Base-by-base conservation (phyloP, 306 rosid genomes). In the Corylus avellana region DNA sequence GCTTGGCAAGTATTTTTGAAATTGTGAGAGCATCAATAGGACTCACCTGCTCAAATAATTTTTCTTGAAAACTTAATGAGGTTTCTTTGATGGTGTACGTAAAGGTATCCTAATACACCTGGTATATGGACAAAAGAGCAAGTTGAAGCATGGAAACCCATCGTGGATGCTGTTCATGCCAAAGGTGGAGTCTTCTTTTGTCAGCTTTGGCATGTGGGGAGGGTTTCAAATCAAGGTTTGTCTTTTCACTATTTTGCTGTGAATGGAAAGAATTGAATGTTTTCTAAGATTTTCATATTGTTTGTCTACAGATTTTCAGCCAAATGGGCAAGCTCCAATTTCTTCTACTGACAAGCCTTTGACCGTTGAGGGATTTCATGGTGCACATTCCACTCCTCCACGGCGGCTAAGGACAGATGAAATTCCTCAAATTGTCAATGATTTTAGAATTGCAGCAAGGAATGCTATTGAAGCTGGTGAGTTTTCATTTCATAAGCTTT, bases 391-490 rank as follows among this genome's bases (percentile, higher is more conserved):
- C 79, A 83, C 93, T 4, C 87, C 88, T 50, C 97, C 97, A 2
- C 83, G 88, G 84, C 69, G 83, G 14, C 75, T 88, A 27, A 83
- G 84, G 70, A 82, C 71, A 0, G 87, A 90, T 54, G 97, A 87
- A 79, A 89, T 89, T 78, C 85, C 85, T 2, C 39, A 66, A 4
- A 44, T 89, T 47, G 86, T 89, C 68, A 80, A 89, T 44, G 85
- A 89, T 72, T 91, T 82, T 73, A 85, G 87, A 73, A 80, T 70
- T 6, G 88, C 90, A 29, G 92, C 87, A 3, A 82, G 85, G 25
- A 86, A 89, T 80, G 90, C 86, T 13, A 84, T 88, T 0, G 89
- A 89, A 86, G 97, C 93, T 57, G 92, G 92, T 91, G 61, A 75
- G 35, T 48, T 50, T 17, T 35, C 48, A 32, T 48, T 48, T 32